Conservation (phyloP, 805 yeast species). For the Saccharomycopsis olivae region DNA sequence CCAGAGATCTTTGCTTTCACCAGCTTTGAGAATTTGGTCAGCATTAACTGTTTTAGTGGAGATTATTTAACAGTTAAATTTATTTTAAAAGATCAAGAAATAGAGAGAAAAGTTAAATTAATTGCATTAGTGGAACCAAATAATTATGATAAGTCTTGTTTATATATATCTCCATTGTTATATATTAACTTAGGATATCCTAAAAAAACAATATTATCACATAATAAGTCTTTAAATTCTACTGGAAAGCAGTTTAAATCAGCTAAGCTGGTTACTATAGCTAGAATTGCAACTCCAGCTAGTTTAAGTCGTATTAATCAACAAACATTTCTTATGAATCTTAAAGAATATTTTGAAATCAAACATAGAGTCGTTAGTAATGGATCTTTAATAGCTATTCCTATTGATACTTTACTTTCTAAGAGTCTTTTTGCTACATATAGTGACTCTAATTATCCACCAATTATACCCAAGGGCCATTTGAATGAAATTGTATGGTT, state of each 20-base stretch:
- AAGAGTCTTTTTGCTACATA: slow-evolving; percentile 32
- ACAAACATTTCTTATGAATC: slow-evolving; percentile 45
- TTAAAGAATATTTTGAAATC: slow-evolving; percentile 51
- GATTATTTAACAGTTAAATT: slow-evolving; percentile 37
- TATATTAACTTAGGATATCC: slow-evolving; percentile 36
- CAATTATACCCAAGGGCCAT: slow-evolving; percentile 44
- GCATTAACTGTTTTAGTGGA: slow-evolving; percentile 58
- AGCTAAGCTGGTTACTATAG: slow-evolving; percentile 55
- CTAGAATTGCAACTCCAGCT: slow-evolving; percentile 58
- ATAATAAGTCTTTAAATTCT: background rate
- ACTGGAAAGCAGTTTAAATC: background rate
- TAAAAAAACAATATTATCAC: background rate
- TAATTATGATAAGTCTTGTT: slow-evolving; percentile 26
- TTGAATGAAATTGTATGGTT: slow-evolving; percentile 84
- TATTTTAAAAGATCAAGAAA: background rate
- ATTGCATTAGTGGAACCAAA: slow-evolving; percentile 61
- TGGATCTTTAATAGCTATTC: slow-evolving; percentile 69
- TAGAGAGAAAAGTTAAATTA: slow-evolving; percentile 22
- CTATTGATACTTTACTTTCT: slow-evolving; percentile 61
- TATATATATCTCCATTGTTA: slow-evolving; percentile 57
- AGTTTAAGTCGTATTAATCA: slow-evolving; percentile 58
- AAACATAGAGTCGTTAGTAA: slow-evolving; percentile 45
- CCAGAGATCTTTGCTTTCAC: slow-evolving; percentile 35
- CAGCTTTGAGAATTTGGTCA: slow-evolving; percentile 39
- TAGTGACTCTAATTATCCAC: slow-evolving; percentile 21